Evolutionary conservation across 2,329 filamentous ascomycete species (phyloP), one percentile per base, ranked within the genome.

Genomic region (Exophiala alcalophila): DNA sequence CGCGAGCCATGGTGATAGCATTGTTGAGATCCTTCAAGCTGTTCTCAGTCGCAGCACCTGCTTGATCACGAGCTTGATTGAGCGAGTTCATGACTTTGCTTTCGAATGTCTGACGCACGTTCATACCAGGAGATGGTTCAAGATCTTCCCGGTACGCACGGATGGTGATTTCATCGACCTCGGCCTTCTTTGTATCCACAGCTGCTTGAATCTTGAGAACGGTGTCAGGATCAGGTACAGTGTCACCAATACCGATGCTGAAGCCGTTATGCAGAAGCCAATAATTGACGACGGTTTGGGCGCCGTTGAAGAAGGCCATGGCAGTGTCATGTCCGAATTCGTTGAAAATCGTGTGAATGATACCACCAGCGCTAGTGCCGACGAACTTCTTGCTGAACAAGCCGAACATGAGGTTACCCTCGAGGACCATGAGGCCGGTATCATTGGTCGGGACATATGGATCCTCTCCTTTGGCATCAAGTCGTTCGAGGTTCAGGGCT

Each of bases 231-330:
- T 97, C 90, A 4, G 92, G 94, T 59, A 98, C 91, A 2, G 92
- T 97, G 64, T 98, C 92, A 70, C 92, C 94, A 57, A 98, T 95
- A 69, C 92, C 92, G 54, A 98, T 96, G 67, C 89, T 96, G 75
- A 94, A 92, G 36, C 92, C 92, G 57, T 94, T 85, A 66, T 98
- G 91, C 26, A 97, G 71, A 28, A 98, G 80, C 92, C 92, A 98
- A 69, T 97, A 95, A 62, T 91, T 94, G 57, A 97, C 86, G 41
- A 97, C 88, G 39, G 88, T 83, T 68, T 98, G 94, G 43, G 87
- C 84, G 54, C 90, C 90, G 61, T 96, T 96, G 70, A 99, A 87
- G 73, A 98, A 98, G 50, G 81, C 83, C 72, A 98, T 91, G 14
- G 92, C 86, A 33, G 84, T 84, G 18, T 86, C 80, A 23, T 84